Evolutionary conservation across 306 rosid species (phyloP).

Genomic region (Vigna reflexopilosa): DNA sequence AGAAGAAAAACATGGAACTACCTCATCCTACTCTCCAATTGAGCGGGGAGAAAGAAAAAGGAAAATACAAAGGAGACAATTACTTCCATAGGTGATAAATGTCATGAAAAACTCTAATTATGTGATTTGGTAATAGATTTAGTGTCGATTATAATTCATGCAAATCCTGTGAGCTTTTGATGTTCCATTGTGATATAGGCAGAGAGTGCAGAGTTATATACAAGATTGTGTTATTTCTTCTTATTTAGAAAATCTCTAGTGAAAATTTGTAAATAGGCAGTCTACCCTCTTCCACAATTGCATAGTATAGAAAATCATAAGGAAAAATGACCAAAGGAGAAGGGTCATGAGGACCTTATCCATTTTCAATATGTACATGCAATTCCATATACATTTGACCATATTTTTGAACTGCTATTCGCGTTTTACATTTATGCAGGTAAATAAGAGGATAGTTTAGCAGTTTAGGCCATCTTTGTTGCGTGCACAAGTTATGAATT

Average conservation of each 20-base stretch:
- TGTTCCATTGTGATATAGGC: neutral
- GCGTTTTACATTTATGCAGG: constrained; percentile 49
- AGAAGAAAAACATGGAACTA: constrained; percentile 2
- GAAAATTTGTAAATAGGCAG: neutral
- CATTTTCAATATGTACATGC: neutral
- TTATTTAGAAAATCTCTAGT: neutral
- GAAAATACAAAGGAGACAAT: neutral
- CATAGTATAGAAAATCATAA: neutral
- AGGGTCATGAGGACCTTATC: neutral
- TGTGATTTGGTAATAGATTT: neutral
- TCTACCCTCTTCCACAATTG: neutral
- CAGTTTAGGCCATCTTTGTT: constrained; percentile 39
- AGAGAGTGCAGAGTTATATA: neutral
- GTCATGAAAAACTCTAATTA: neutral
- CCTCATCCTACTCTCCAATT: neutral
- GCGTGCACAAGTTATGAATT: constrained; percentile 36
- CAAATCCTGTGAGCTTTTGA: neutral
- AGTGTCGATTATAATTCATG: neutral
- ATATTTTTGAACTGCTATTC: constrained; percentile 3
- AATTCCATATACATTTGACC: neutral
- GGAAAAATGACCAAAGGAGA: neutral
- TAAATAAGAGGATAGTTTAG: constrained; percentile 46
- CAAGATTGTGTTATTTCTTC: neutral
- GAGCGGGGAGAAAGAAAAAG: neutral
- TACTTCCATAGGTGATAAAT: neutral